phyloP scores from a whole-genome alignment of 2,329 filamentous ascomycete species.

The Claviceps arundinis region DNA sequence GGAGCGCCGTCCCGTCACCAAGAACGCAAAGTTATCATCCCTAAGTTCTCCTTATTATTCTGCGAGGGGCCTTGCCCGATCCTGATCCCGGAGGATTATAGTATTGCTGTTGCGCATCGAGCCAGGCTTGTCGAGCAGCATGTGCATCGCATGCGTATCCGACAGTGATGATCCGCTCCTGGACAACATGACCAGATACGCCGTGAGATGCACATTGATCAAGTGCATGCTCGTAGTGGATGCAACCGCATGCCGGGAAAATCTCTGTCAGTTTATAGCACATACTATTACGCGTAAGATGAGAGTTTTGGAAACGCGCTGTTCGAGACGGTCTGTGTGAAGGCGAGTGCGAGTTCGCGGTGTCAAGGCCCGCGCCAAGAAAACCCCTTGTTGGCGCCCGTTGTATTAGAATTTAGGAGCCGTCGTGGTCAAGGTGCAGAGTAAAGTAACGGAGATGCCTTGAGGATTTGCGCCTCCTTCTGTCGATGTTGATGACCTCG shows the following conservation, averaged over 20 bases:
- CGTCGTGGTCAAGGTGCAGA: background rate
- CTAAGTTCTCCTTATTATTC: background rate
- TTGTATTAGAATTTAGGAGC: background rate
- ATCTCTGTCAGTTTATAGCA: conserved; percentile 79
- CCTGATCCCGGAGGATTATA: conserved; percentile 38
- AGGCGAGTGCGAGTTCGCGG: background rate
- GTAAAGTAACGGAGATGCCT: background rate
- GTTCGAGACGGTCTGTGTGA: background rate
- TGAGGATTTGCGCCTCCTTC: background rate
- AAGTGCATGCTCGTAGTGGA: conserved; percentile 78
- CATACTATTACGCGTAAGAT: conserved; percentile 37
- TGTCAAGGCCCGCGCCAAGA: background rate
- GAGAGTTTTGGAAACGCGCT: conserved; percentile 3
- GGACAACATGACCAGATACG: conserved; percentile 55
- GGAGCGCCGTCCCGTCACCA: conserved; percentile 27
- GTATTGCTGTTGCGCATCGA: conserved; percentile 28
- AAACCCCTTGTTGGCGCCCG: background rate
- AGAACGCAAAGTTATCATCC: background rate
- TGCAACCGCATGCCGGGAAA: conserved; percentile 74
- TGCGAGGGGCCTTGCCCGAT: background rate
- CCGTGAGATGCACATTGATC: conserved; percentile 70
- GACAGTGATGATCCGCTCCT: conserved; percentile 66
- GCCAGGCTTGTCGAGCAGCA: conserved; percentile 22
- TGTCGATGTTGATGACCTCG: background rate
- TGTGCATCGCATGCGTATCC: conserved; percentile 57